phyloP scores from a whole-genome alignment of 1,139 yeast species.

The Kodamaea derodonti region DNA sequence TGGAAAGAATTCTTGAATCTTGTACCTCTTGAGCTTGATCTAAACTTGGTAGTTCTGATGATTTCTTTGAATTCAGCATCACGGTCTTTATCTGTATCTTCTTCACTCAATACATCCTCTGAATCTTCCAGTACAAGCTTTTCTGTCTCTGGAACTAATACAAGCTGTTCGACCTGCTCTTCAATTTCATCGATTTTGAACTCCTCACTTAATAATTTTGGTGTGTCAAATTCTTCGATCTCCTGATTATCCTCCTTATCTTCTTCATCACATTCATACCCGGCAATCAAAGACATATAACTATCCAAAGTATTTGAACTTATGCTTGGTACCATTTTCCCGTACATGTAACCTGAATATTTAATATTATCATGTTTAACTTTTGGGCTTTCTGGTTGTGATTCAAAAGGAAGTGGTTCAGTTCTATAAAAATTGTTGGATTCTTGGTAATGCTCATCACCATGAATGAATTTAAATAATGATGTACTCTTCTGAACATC shows the following conservation, averaged over 20 bases:
- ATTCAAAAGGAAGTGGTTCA: constrained; percentile 23
- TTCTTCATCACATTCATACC: constrained; percentile 14
- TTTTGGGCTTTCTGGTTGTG: constrained; percentile 2
- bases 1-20: constrained; percentile 5
- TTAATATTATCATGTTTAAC: constrained; percentile 9
- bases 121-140: background rate
- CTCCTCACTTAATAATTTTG: background rate
- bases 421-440: constrained; percentile 17
- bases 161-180: background rate
- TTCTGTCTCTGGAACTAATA: background rate
- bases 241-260: constrained; percentile 1
- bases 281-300: constrained; percentile 16
- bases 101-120: background rate
- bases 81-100: background rate
- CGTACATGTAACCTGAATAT: constrained; percentile 13
- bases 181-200: background rate
- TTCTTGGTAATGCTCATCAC: constrained; percentile 3
- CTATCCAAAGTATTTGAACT: constrained; percentile 13
- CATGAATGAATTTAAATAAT: constrained; percentile 8
- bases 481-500: constrained; percentile 7
- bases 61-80: background rate
- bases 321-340: constrained; percentile 9
- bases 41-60: background rate
- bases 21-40: constrained; percentile 6
- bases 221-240: background rate